Percentiles rank a stretch among this genome's conserved stretches.
phyloP scores from a whole-genome alignment of 139 green algal genomes.

The Chlamydomonas incerta region DNA sequence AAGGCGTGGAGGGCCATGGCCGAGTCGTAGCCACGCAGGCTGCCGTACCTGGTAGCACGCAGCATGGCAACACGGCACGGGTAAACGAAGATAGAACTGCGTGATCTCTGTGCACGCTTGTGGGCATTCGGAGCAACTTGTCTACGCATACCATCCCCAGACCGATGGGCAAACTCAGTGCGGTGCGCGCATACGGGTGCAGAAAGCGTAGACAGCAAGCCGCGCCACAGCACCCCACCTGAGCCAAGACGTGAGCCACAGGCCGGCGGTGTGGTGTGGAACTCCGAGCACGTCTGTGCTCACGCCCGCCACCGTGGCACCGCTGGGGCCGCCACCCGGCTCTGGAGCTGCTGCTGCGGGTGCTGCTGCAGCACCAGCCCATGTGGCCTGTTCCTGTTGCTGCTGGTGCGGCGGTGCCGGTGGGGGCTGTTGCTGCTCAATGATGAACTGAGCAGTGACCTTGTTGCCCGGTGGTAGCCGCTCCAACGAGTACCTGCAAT shows the following conservation, averaged over 20 bases:
- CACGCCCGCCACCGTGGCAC: constrained; percentile 7
- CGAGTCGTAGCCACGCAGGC: constrained; percentile 34
- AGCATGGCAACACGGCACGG: too few relatives aligned
- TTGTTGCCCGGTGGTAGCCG: constrained; percentile 43
- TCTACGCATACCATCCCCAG: too few relatives aligned
- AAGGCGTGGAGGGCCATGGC: constrained; percentile 43
- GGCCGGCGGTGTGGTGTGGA: constrained; percentile 31
- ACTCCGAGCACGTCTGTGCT: constrained; percentile 29
- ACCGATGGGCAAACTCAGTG: too few relatives aligned
- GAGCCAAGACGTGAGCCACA: constrained; percentile 50
- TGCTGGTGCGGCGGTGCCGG: too few relatives aligned
- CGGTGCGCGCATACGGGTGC: too few relatives aligned
- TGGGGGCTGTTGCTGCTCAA: background rate
- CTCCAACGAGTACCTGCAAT: constrained; percentile 50
- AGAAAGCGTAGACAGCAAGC: too few relatives aligned
- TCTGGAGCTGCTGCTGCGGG: background rate
- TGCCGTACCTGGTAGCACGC: constrained; percentile 18
- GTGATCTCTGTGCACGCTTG: too few relatives aligned
- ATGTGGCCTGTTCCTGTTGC: background rate
- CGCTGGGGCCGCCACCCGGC: background rate
- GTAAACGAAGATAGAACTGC: too few relatives aligned
- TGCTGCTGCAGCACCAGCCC: background rate
- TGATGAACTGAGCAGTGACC: constrained; percentile 44
- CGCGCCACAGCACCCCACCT: constrained; percentile 26
- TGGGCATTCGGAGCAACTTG: too few relatives aligned